A percentile compares a stretch with the other conserved stretches of the same genome.
These are phyloP conservation scores for Trichoderma hamatum DNA, from an alignment of 2,329 filamentous ascomycete genomes.

Conservation along the genomic window DNA sequence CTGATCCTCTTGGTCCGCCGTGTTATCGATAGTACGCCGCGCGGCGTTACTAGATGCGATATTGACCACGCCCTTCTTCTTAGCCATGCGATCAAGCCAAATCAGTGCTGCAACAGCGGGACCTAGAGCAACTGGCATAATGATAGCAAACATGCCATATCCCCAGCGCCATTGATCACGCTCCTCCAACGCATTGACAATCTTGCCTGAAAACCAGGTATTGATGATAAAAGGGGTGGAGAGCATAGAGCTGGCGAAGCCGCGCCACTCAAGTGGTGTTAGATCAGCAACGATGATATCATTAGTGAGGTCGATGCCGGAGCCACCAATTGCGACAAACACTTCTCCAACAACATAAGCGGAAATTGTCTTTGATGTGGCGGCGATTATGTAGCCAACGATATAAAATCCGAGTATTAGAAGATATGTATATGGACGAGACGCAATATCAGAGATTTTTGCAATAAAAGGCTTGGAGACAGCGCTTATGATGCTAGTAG, in stretches of 20 bases:
- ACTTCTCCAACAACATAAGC: constrained; percentile 58
- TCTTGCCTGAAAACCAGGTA: constrained; percentile 45
- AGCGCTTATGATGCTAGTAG: constrained; percentile 47
- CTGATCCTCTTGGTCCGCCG: neutral
- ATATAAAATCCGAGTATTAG: constrained; percentile 58
- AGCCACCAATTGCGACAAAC: constrained; percentile 62
- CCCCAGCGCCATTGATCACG: constrained; percentile 42
- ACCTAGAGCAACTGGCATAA: constrained; percentile 57
- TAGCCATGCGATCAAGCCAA: constrained; percentile 61
- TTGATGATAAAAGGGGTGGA: constrained; percentile 43
- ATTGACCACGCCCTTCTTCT: constrained; percentile 50
- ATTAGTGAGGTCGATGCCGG: constrained; percentile 62
- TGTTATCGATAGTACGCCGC: constrained; percentile 37
- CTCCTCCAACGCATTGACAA: constrained; percentile 43
- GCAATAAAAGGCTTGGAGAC: constrained; percentile 64
- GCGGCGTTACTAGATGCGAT: constrained; percentile 41
- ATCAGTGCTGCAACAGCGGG: constrained; percentile 58
- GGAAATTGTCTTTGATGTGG: constrained; percentile 54
- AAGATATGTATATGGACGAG: constrained; percentile 62
- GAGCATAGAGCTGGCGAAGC: constrained; percentile 38
- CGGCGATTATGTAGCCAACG: constrained; percentile 61
- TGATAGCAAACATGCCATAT: constrained; percentile 63
- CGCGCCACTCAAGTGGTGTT: constrained; percentile 50
- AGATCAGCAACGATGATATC: constrained; percentile 67
- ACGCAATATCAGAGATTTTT: constrained; percentile 64